Conservation (phyloP, 257 asterid genomes). For the Fraxinus anomala region DNA sequence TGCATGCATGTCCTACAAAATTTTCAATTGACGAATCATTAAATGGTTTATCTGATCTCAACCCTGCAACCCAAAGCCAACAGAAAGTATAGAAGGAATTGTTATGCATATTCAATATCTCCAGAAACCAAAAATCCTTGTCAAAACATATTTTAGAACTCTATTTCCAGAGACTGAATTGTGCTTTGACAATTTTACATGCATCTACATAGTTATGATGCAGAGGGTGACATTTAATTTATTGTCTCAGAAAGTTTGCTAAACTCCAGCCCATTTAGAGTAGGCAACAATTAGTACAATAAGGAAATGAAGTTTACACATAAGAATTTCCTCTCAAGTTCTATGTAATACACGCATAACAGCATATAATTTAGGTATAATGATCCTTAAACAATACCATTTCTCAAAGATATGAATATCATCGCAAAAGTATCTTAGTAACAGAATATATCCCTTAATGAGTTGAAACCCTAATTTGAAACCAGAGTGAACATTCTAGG, state of each 20-base stretch:
- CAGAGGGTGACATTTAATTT: neutral
- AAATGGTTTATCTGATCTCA: slow-evolving; percentile 6
- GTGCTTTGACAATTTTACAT: neutral
- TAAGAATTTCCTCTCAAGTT: slow-evolving; percentile 3
- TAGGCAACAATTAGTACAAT: neutral
- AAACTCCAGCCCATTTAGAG: neutral
- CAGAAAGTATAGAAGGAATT: neutral
- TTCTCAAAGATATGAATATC: neutral
- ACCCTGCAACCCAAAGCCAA: neutral
- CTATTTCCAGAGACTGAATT: neutral
- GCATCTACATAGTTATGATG: neutral
- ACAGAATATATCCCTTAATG: neutral
- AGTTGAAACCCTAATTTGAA: slow-evolving; percentile 2
- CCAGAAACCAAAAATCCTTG: slow-evolving; percentile 7
- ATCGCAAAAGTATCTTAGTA: neutral
- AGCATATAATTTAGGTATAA: neutral
- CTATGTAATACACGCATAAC: slow-evolving; percentile 35
- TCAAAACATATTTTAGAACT: neutral
- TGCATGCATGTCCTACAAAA: slow-evolving; percentile 3
- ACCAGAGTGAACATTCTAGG: neutral
- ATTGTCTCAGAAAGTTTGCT: neutral
- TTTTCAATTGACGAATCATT: neutral
- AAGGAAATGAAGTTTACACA: neutral
- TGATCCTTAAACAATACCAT: neutral
- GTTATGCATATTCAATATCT: neutral